Conservation (phyloP, 2,329 filamentous ascomycete genomes). For the Colletotrichum sp. region DNA sequence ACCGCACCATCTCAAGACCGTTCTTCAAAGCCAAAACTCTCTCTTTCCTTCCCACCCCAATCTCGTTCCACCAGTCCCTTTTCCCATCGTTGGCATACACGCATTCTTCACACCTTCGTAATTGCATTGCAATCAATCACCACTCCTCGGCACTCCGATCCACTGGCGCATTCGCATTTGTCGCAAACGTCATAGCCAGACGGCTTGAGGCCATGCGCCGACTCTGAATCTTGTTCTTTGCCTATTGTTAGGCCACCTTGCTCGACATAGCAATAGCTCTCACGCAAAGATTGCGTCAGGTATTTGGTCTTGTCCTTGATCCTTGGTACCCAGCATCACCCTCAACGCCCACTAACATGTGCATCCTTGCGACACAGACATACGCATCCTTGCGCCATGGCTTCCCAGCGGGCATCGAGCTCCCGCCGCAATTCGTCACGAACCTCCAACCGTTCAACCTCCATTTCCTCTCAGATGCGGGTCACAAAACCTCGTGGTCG, state of each 20-base stretch:
- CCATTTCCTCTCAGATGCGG: not conserved
- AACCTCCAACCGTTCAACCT: not conserved
- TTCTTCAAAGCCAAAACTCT: not conserved
- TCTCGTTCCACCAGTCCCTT: not conserved
- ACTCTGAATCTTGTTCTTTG: not conserved
- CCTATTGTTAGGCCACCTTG: not conserved
- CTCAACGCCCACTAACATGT: not conserved
- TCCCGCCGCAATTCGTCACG: conserved; percentile 2
- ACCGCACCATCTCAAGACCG: not conserved
- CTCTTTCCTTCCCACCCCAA: not conserved
- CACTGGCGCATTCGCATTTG: not conserved
- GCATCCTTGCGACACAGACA: not conserved
- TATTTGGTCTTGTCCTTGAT: not conserved
- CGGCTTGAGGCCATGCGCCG: not conserved
- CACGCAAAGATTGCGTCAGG: not conserved
- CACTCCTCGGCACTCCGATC: not conserved
- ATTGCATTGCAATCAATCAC: not conserved
- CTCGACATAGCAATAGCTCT: not conserved
- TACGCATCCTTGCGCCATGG: not conserved
- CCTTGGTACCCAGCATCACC: not conserved
- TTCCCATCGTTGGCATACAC: not conserved
- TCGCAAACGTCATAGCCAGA: conserved; percentile 16
- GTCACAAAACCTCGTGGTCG: not conserved
- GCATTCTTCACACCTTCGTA: not conserved
- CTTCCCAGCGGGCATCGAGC: not conserved